These are phyloP conservation scores for Chlamydomonas sphaeroides DNA, from an alignment of 139 green algal genomes.

Conservation along the genomic window DNA sequence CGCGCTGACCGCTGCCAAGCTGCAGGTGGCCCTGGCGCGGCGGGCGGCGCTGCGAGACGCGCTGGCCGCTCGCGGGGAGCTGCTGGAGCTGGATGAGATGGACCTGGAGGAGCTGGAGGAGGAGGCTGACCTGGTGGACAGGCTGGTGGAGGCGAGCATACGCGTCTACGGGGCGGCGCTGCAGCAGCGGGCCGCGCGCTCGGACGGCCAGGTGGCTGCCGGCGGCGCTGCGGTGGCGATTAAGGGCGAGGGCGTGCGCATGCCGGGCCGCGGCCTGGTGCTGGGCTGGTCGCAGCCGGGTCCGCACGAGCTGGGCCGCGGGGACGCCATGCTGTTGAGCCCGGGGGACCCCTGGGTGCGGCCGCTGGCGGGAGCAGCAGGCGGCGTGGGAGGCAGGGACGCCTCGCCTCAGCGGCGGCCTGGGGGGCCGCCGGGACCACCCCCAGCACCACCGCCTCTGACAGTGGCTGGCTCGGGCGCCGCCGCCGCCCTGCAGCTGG, in stretches of 20 bases:
- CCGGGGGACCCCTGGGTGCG: slow-evolving; percentile 10
- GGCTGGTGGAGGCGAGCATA: slow-evolving; percentile 36
- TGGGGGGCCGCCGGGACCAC: background rate
- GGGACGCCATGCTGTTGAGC: background rate
- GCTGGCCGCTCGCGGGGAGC: slow-evolving; percentile 17
- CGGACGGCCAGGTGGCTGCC: background rate
- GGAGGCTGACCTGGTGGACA: slow-evolving; percentile 31
- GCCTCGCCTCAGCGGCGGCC: background rate
- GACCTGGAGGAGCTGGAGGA: slow-evolving; percentile 45
- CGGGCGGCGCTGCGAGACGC: background rate
- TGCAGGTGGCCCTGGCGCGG: slow-evolving; percentile 33
- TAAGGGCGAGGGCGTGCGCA: slow-evolving; percentile 2
- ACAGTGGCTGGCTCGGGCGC: background rate
- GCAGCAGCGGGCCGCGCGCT: background rate
- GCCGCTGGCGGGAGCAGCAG: slow-evolving; percentile 3
- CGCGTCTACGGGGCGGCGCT: slow-evolving; percentile 18
- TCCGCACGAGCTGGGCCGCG: slow-evolving; percentile 5
- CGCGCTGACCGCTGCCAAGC: slow-evolving; percentile 15
- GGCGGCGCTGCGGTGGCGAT: background rate
- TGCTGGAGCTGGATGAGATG: slow-evolving; percentile 41
- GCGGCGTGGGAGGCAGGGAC: background rate
- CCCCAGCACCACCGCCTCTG: background rate
- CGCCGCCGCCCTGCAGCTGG: background rate
- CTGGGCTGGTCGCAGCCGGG: slow-evolving; percentile 28
- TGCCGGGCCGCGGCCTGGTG: slow-evolving; percentile 3